phyloP scores from a whole-genome alignment of 331 rosid genomes.

The Acacia concinna region DNA sequence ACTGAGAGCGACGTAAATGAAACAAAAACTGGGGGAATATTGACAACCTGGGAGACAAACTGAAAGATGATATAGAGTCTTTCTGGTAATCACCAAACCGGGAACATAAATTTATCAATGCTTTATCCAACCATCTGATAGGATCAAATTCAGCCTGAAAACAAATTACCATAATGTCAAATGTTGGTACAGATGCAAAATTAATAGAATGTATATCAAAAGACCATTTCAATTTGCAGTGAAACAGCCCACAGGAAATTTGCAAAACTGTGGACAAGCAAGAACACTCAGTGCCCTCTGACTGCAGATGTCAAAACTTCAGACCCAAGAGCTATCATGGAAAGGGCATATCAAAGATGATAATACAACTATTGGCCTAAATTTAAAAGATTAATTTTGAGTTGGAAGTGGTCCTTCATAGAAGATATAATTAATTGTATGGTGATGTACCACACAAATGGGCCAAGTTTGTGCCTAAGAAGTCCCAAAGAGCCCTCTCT shows the following conservation, averaged over 20 bases:
- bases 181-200: slow-evolving; percentile 25
- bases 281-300: background rate
- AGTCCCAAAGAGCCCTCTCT: background rate
- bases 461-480: background rate
- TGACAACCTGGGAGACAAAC: slow-evolving; percentile 93
- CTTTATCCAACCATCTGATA: slow-evolving; percentile 96
- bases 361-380: background rate
- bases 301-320: background rate
- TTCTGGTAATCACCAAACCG: slow-evolving; percentile 93
- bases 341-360: background rate
- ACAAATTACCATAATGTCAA: slow-evolving; percentile 33
- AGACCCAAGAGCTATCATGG: background rate
- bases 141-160: slow-evolving; percentile 98
- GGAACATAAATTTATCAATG: slow-evolving; percentile 84
- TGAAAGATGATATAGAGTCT: slow-evolving; percentile 81
- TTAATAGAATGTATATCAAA: slow-evolving; percentile 14
- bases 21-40: slow-evolving; percentile 96
- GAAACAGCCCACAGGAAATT: slow-evolving; percentile 21
- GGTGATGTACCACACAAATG: background rate
- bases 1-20: slow-evolving; percentile 93
- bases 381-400: background rate
- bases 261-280: slow-evolving; percentile 1
- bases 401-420: background rate
- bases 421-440: background rate
- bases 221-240: slow-evolving; percentile 16